Percentiles rank a stretch among this genome's conserved stretches.
phyloP scores from a whole-genome alignment of 2,329 filamentous ascomycete species.

The Knufia petricola region DNA sequence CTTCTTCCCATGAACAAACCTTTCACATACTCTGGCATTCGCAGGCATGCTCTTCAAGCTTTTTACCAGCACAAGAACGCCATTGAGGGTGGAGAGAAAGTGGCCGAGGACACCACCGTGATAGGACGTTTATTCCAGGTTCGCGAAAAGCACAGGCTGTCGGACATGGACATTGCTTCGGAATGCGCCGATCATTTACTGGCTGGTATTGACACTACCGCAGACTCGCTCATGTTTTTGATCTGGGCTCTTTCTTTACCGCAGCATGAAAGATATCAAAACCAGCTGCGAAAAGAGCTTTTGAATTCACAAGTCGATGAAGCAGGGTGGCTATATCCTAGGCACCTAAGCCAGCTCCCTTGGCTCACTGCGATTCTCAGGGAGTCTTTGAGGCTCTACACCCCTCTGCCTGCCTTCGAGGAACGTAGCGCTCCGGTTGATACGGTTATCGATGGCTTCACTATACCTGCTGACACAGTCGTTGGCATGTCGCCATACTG shows the following conservation, averaged over 20 bases:
- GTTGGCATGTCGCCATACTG: constrained; percentile 28
- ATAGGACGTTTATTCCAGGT: constrained; percentile 20
- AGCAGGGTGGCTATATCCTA: constrained; percentile 29
- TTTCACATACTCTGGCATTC: constrained; percentile 43
- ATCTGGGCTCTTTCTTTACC: constrained; percentile 43
- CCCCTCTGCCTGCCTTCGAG: constrained; percentile 42
- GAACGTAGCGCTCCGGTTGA: constrained; percentile 32
- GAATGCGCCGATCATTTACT: constrained; percentile 46
- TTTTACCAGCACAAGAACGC: constrained; percentile 26
- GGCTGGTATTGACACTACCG: constrained; percentile 45
- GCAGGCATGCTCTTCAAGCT: constrained; percentile 33
- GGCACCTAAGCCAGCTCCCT: constrained; percentile 30
- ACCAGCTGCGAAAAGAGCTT: constrained; percentile 38
- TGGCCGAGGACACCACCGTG: constrained; percentile 16
- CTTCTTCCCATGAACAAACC: constrained; percentile 44
- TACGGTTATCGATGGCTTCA: constrained; percentile 28
- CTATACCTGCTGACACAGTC: constrained; percentile 24
- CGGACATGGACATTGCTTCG: constrained; percentile 42
- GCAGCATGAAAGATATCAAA: constrained; percentile 33
- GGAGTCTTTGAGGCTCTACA: constrained; percentile 40
- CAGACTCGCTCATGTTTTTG: constrained; percentile 43
- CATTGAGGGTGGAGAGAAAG: constrained; percentile 23
- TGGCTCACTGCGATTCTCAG: constrained; percentile 42
- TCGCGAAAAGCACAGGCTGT: constrained; percentile 26
- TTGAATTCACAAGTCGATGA: constrained; percentile 21